A percentile compares a stretch with the other conserved stretches of the same genome.
Conservation (phyloP, 2,329 filamentous ascomycete genomes). For the Dothideomycetes sp. region DNA sequence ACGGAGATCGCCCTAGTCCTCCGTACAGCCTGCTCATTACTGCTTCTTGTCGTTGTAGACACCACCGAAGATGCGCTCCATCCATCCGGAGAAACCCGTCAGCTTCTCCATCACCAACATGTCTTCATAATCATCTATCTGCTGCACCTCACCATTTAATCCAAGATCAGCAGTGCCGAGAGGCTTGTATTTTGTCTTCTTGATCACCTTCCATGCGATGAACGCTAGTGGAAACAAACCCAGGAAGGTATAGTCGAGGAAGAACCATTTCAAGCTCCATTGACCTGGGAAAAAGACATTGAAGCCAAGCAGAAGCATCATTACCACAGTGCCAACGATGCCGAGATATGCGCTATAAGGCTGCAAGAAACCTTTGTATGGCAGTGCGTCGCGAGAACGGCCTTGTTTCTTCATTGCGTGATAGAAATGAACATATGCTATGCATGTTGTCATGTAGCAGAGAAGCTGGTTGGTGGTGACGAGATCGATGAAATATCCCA, state of each 20-base stretch:
- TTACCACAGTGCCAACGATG: slow-evolving; percentile 11
- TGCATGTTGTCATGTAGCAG: slow-evolving; percentile 47
- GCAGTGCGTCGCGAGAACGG: slow-evolving; percentile 37
- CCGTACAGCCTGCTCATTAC: too few species aligned
- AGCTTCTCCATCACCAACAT: too few species aligned
- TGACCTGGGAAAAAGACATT: slow-evolving; percentile 9
- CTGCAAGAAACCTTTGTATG: slow-evolving; percentile 41
- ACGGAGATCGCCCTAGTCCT: too few species aligned
- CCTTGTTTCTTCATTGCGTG: slow-evolving; percentile 37
- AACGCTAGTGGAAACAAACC: slow-evolving; percentile 2
- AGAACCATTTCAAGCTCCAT: slow-evolving; percentile 6
- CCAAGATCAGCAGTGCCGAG: slow-evolving; percentile 10
- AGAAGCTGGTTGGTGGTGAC: slow-evolving; percentile 48
- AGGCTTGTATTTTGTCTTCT: slow-evolving; percentile 5
- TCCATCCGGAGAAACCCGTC: too few species aligned
- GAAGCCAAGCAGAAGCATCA: slow-evolving; percentile 43
- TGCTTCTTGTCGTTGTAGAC: too few species aligned
- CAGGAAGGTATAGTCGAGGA: slow-evolving; percentile 2
- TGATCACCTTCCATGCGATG: slow-evolving; percentile 3
- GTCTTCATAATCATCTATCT: slow-evolving; percentile 11
- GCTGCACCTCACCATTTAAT: slow-evolving; percentile 6
- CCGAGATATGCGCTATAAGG: slow-evolving; percentile 38
- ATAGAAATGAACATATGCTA: slow-evolving; percentile 46
- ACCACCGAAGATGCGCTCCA: too few species aligned
- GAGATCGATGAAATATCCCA: slow-evolving; percentile 38